A percentile compares a stretch with the other conserved stretches of the same genome.
Evolutionary conservation across 2,329 filamentous ascomycete genomes (phyloP).

Genomic region (Trichoderma koningiopsis): DNA sequence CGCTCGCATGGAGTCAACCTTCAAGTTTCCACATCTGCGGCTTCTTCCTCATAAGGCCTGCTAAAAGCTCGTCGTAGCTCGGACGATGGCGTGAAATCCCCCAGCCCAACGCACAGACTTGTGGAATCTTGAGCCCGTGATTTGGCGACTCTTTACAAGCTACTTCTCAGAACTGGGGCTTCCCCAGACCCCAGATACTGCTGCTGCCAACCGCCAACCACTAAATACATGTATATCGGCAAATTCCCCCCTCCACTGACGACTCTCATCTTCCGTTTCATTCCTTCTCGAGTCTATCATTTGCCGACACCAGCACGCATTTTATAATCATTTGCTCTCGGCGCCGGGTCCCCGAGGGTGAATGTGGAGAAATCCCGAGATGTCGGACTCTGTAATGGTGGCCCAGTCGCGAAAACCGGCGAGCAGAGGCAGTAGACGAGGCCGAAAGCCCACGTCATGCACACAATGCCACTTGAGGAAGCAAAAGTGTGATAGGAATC

Average conservation of each 20-base stretch:
- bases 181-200: neutral
- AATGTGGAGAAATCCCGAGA: slow-evolving; percentile 7
- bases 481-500: slow-evolving; percentile 17
- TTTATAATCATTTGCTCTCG: neutral
- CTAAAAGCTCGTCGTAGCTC: neutral
- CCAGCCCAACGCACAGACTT: neutral
- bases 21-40: neutral
- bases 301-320: slow-evolving; percentile 7
- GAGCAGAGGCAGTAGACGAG: slow-evolving; percentile 10
- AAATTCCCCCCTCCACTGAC: neutral
- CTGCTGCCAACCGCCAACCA: neutral
- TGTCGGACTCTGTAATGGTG: slow-evolving; percentile 9
- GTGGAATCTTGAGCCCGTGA: neutral
- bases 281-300: neutral
- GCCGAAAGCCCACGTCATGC: slow-evolving; percentile 19
- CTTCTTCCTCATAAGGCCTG: neutral
- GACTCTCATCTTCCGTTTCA: neutral
- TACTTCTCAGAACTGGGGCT: neutral
- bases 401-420: neutral
- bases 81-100: slow-evolving; percentile 1
- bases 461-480: slow-evolving; percentile 17
- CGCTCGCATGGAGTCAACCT: slow-evolving; percentile 2
- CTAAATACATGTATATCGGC: slow-evolving; percentile 18
- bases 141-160: neutral
- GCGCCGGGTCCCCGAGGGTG: neutral